Conservation (phyloP, 768 basidiomycete species). For the Suillus weaverae region DNA sequence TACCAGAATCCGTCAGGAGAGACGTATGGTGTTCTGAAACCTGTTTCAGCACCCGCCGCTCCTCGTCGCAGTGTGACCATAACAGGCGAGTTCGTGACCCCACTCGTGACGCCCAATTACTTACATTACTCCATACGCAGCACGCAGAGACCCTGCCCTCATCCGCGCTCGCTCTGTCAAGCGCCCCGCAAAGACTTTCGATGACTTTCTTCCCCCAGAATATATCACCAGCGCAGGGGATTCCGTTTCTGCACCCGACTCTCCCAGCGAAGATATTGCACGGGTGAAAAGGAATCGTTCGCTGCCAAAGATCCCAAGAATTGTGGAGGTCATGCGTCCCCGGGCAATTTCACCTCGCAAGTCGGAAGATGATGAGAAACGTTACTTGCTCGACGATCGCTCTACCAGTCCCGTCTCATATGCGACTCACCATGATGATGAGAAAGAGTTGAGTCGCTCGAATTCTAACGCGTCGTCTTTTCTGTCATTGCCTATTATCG, state of each 20-base stretch:
- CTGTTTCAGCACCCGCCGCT: conserved; percentile 27
- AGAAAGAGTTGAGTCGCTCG: conserved; percentile 17
- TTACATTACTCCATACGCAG: conserved; percentile 11
- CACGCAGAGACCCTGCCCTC: conserved; percentile 27
- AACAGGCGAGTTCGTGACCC: conserved; percentile 25
- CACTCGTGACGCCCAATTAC: conserved; percentile 16
- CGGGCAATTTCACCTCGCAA: conserved; percentile 18
- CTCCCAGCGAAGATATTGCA: conserved; percentile 23
- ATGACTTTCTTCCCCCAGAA: conserved; percentile 46
- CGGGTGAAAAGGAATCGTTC: conserved; percentile 35
- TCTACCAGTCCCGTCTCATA: background rate
- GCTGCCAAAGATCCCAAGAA: conserved; percentile 41
- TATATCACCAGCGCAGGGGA: conserved; percentile 41
- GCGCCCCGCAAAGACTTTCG: conserved; percentile 40
- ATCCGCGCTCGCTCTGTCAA: conserved; percentile 16
- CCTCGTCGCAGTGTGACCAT: conserved; percentile 29
- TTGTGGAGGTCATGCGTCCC: conserved; percentile 32
- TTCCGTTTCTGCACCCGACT: conserved; percentile 3
- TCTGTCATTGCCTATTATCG: background rate
- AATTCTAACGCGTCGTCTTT: conserved; percentile 28
- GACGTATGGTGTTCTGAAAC: conserved; percentile 44
- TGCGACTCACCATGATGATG: conserved; percentile 15
- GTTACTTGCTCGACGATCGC: conserved; percentile 20
- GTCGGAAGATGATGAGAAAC: conserved; percentile 21
- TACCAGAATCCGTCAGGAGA: conserved; percentile 48